Conservation (phyloP, 108 stramenopile species). For the Nitzschia inconspicua region DNA sequence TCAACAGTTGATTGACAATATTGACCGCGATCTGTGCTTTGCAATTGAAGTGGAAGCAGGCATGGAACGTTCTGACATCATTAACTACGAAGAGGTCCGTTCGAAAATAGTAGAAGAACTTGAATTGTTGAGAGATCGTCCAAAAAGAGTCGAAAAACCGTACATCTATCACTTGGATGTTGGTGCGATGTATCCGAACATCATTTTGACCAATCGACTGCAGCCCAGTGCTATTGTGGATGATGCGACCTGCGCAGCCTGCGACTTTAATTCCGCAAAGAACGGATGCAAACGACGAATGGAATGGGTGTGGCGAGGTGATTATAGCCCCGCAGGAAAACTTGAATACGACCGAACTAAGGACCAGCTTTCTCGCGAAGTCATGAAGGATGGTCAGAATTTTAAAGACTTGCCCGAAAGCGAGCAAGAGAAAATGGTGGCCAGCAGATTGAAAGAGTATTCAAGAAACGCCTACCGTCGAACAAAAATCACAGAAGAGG, state of each 20-base stretch:
- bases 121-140: constrained; percentile 92
- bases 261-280: constrained; percentile 94
- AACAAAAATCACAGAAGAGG: constrained; percentile 95
- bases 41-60: constrained; percentile 97
- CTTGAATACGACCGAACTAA: constrained; percentile 85
- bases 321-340: constrained; percentile 87
- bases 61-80: constrained; percentile 80
- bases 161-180: constrained; percentile 98
- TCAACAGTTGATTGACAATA: constrained; percentile 93
- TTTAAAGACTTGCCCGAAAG: constrained; percentile 79
- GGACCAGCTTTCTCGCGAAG: constrained; percentile 86
- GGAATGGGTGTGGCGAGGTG: constrained; percentile 99
- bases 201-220: constrained; percentile 97
- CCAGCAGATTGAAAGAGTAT: constrained; percentile 89
- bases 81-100: constrained; percentile 96
- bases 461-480: constrained; percentile 94
- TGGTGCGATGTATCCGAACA: constrained; percentile 99
- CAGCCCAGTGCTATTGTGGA: constrained; percentile 97
- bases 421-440: constrained; percentile 80
- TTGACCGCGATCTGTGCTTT: constrained; percentile 96
- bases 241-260: constrained; percentile 94
- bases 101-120: constrained; percentile 87
- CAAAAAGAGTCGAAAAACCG: constrained; percentile 88
- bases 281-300: constrained; percentile 96
- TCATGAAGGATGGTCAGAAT: constrained; percentile 54